These are phyloP conservation scores for Penicillium freii DNA, from an alignment of 2,329 filamentous ascomycete genomes.

Conservation along the genomic window DNA sequence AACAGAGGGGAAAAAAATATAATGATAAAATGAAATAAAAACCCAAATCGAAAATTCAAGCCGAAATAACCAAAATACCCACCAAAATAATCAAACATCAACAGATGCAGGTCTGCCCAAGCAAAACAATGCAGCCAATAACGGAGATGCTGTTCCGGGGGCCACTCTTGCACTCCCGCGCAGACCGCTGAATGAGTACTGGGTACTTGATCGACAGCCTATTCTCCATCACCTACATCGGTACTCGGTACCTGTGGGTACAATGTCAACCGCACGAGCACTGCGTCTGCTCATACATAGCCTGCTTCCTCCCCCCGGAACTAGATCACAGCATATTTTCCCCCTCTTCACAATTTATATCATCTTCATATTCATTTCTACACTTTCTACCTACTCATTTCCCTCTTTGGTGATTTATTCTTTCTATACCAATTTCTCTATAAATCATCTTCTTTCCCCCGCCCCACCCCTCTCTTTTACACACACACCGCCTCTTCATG, in stretches of 20 bases:
- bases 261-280: conserved; percentile 11
- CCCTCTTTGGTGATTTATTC: conserved; percentile 8
- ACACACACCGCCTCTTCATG: conserved; percentile 27
- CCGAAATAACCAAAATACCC: not conserved
- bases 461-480: conserved; percentile 9
- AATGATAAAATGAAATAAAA: not conserved
- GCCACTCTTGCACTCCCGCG: conserved; percentile 14
- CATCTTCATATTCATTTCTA: conserved; percentile 6
- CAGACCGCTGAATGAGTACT: conserved; percentile 18
- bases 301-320: conserved; percentile 6
- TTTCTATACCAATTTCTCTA: conserved; percentile 4
- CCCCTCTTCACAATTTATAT: conserved; percentile 9
- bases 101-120: conserved; percentile 25
- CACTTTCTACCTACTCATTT: not conserved
- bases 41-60: not conserved
- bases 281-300: conserved; percentile 9
- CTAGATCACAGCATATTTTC: conserved; percentile 6
- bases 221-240: conserved; percentile 1
- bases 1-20: not conserved
- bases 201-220: conserved; percentile 13
- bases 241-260: conserved; percentile 13
- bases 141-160: conserved; percentile 1
- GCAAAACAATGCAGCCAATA: conserved; percentile 76
- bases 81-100: conserved; percentile 8
- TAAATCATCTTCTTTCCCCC: conserved; percentile 5